A percentile compares a stretch with the other conserved stretches of the same genome.
Evolutionary conservation across 2,329 filamentous ascomycete species (phyloP).

Genomic region (Domatiomyces catenatus): DNA sequence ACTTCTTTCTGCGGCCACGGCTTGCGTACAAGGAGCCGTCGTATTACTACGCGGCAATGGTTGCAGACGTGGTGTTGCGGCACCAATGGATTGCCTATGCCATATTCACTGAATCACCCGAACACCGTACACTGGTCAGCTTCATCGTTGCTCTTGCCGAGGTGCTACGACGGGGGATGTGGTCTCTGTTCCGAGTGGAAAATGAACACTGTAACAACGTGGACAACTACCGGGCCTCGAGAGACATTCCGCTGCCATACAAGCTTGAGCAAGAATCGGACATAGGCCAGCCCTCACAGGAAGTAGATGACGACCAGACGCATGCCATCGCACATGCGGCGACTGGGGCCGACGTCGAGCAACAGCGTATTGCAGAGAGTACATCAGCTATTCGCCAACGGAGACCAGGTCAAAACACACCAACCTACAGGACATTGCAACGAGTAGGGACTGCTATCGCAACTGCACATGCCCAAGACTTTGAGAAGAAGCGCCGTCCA

Average conservation of each 20-base stretch:
- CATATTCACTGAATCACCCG: constrained; percentile 61
- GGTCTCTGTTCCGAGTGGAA: constrained; percentile 86
- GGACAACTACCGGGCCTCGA: constrained; percentile 69
- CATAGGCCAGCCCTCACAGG: not conserved
- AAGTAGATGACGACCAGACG: not conserved
- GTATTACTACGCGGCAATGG: constrained; percentile 77
- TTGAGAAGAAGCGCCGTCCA: constrained; percentile 58
- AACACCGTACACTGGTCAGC: constrained; percentile 69
- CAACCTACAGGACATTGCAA: constrained; percentile 20
- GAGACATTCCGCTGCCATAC: constrained; percentile 79
- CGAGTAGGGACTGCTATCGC: constrained; percentile 56
- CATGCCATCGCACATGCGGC: not conserved
- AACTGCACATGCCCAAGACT: constrained; percentile 77
- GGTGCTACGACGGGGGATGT: constrained; percentile 70
- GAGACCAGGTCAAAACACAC: constrained; percentile 17
- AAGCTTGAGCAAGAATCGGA: constrained; percentile 2
- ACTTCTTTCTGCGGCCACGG: constrained; percentile 57
- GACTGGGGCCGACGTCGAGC: constrained; percentile 16
- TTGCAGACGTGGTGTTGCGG: constrained; percentile 66
- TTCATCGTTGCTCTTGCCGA: constrained; percentile 69
- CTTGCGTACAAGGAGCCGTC: constrained; percentile 64
- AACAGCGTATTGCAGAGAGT: constrained; percentile 2
- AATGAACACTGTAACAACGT: constrained; percentile 97
- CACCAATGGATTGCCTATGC: constrained; percentile 93
- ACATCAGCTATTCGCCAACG: constrained; percentile 12